These are phyloP conservation scores for Arthroderma sp. DNA, from an alignment of 2,329 filamentous ascomycete genomes.

Conservation along the genomic window DNA sequence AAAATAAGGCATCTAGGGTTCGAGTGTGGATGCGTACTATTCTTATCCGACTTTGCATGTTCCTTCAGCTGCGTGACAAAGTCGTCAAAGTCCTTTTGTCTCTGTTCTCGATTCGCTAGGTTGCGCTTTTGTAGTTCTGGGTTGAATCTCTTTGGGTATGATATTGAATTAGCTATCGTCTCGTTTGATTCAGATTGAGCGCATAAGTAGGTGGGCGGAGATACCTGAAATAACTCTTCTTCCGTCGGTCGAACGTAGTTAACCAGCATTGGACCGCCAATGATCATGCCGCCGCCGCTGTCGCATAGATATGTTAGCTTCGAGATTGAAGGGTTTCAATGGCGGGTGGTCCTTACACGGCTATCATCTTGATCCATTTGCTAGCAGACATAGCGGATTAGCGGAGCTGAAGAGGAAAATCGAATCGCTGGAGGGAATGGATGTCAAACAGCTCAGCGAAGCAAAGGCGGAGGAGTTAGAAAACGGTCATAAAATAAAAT, in stretches of 20 bases:
- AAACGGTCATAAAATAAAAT: too few relatives aligned
- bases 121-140: slow-evolving; percentile 84
- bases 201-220: neutral
- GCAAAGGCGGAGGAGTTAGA: too few relatives aligned
- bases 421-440: neutral
- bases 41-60: slow-evolving; percentile 81
- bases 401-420: neutral
- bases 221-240: slow-evolving; percentile 69
- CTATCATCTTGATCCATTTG: slow-evolving; percentile 54
- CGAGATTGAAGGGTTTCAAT: neutral
- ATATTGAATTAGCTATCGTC: neutral
- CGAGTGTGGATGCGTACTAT: slow-evolving; percentile 45
- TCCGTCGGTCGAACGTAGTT: slow-evolving; percentile 62
- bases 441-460: too few relatives aligned
- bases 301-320: slow-evolving; percentile 5
- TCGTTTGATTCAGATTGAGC: neutral
- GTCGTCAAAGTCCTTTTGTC: slow-evolving; percentile 75
- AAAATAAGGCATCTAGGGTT: neutral
- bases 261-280: slow-evolving; percentile 77
- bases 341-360: slow-evolving; percentile 42
- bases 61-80: slow-evolving; percentile 77
- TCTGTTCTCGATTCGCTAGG: slow-evolving; percentile 61
- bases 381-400: slow-evolving; percentile 15
- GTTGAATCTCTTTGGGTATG: slow-evolving; percentile 57
- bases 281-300: slow-evolving; percentile 57